Conservation (phyloP, 2,329 filamentous ascomycete genomes). For the Colletotrichum kahawae region DNA sequence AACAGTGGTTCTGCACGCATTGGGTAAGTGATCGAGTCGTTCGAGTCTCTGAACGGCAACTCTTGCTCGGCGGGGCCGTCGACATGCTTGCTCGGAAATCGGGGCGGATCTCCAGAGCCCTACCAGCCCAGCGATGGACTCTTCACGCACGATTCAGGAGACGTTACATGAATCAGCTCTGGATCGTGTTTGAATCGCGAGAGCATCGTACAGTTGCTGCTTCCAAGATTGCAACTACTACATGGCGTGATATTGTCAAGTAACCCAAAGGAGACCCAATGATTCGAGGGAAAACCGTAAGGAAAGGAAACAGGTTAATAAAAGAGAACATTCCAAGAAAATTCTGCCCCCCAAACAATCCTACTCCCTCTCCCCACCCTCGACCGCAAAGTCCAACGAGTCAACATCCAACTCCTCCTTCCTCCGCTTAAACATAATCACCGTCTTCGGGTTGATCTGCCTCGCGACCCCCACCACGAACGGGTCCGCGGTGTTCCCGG, state of each 20-base stretch:
- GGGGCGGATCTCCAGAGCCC: not conserved
- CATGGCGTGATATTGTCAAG: not conserved
- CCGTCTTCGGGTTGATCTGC: not conserved
- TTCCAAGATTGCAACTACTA: not conserved
- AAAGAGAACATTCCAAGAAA: not conserved
- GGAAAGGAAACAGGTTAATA: not conserved
- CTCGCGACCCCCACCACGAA: not conserved
- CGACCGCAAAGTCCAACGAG: not conserved
- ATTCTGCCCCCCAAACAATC: not conserved
- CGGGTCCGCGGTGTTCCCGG: not conserved
- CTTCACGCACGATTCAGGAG: not conserved
- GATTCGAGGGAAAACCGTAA: accelerated
- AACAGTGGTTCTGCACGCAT: not conserved
- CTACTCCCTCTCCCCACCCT: not conserved
- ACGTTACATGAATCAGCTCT: not conserved
- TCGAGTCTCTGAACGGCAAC: not conserved
- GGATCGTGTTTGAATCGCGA: not conserved
- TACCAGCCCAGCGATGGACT: not conserved
- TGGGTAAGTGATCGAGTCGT: not conserved
- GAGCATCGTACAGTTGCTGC: not conserved
- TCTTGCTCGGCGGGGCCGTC: not conserved
- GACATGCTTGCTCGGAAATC: not conserved
- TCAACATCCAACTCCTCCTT: not conserved
- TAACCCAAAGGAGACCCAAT: not conserved
- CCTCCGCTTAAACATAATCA: not conserved